Base-by-base conservation (phyloP, 257 asterid genomes). In the Solanum corneliomulleri region DNA sequence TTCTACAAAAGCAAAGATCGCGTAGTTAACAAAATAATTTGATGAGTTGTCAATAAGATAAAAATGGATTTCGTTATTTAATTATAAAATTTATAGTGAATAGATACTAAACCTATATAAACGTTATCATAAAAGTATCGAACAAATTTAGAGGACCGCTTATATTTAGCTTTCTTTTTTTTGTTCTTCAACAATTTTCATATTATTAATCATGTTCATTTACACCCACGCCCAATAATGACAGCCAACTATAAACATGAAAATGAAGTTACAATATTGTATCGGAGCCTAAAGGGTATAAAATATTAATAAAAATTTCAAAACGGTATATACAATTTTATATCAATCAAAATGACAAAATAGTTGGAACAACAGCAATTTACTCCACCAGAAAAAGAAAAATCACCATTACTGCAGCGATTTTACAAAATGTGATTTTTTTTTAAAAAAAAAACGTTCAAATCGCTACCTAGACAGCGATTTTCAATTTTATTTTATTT, bases 21-120 rank as follows among this genome's bases (percentile, higher is more conserved):
- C 66, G 89, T 68, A n/a, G 75, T 3, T 77, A 41, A 23, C 69
- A 87, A 69, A 72, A 74, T 64, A 4, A 64, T 64, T 64, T 64
- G 18, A n/a, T 64, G n/a, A n/a, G n/a, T n/a, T n/a, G n/a, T n/a
- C n/a, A 64, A 64, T n/a, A 11, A 4, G 33, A 64, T n/a, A 21
- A 10, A 2, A 64, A n/a, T 1, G 0, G 0, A 64, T 23, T 64
- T n/a, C 1, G 33, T 64, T n/a, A 0, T 64, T 64, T 64, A 64
- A 5, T n/a, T 64, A 64, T 5, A 64, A 11, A 64, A 2, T n/a
- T 64, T n/a, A 6, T 58, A n/a, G 1, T 56, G 5, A 56, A 56
- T 8, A 20, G 27, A 0, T 21, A 21, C 1, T 9, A 2, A 58
- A 7, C 23, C 21, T 27, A n/a, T 68, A 13, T 68, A 29, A 29